Conservation (phyloP, 176 grass and related monocot species). For the Carex pumila region DNA sequence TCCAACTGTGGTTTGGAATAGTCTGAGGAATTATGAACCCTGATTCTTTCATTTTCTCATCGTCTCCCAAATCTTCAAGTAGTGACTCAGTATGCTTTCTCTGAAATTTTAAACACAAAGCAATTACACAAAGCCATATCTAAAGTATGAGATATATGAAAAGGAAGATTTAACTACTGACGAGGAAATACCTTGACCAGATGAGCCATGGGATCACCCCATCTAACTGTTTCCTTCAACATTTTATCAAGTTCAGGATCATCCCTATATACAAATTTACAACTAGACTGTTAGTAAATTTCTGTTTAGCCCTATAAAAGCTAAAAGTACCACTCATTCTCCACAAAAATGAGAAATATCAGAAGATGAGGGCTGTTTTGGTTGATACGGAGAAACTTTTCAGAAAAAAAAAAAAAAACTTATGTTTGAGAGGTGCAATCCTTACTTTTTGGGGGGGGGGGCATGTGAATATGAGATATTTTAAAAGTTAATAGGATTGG, state of each 20-base stretch:
- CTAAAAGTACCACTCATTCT: neutral
- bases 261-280: slow-evolving; percentile 41
- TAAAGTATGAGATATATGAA: neutral
- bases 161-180: slow-evolving; percentile 25
- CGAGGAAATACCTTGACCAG: slow-evolving; percentile 56
- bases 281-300: slow-evolving; percentile 1
- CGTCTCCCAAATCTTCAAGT: slow-evolving; percentile 73
- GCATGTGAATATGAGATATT: neutral
- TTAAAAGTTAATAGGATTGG: neutral
- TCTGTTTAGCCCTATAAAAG: neutral
- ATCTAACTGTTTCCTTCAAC: slow-evolving; percentile 74
- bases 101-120: slow-evolving; percentile 29
- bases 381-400: neutral
- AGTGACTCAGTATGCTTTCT: slow-evolving; percentile 37
- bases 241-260: slow-evolving; percentile 84
- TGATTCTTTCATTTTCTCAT: slow-evolving; percentile 95
- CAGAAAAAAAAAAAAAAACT: neutral
- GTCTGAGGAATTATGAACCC: slow-evolving; percentile 91
- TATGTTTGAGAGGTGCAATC: neutral
- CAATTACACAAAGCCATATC: neutral
- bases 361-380: neutral
- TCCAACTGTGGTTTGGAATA: slow-evolving; percentile 78
- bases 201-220: slow-evolving; percentile 98
- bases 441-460: neutral
- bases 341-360: neutral